Conservation (phyloP, 2,329 filamentous ascomycete genomes). For the Ceratocystis eucalypticola region DNA sequence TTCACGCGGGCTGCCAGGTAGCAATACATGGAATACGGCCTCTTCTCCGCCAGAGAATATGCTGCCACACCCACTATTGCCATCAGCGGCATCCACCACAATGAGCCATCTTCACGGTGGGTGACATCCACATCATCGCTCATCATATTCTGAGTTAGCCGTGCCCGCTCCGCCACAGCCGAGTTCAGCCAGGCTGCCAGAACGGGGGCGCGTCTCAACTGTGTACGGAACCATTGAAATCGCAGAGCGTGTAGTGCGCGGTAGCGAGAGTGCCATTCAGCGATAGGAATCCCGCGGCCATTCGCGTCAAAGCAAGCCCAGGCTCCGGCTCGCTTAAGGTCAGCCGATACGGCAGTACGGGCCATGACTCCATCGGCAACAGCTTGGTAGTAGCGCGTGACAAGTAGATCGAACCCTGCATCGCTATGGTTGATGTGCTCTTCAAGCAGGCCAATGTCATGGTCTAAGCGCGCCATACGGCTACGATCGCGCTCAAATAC, state of each 20-base stretch:
- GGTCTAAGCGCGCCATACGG: constrained; percentile 21
- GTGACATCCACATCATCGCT: background rate
- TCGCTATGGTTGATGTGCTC: constrained; percentile 21
- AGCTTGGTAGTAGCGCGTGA: constrained; percentile 22
- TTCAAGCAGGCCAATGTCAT: constrained; percentile 22
- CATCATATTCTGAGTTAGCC: background rate
- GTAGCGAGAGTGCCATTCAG: constrained; percentile 22
- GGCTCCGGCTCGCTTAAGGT: constrained; percentile 19
- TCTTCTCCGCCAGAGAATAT: background rate
- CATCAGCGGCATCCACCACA: constrained; percentile 14
- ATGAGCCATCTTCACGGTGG: background rate
- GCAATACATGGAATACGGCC: constrained; percentile 10
- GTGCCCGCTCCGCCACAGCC: background rate
- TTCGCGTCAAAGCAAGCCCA: constrained; percentile 7
- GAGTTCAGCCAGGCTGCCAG: constrained; percentile 1
- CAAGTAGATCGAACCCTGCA: constrained; percentile 21
- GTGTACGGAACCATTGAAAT: constrained; percentile 6
- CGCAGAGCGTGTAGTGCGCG: constrained; percentile 19
- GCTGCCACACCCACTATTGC: constrained; percentile 6
- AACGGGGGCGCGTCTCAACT: constrained; percentile 1
- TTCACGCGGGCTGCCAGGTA: constrained; percentile 11
- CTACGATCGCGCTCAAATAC: constrained; percentile 1
- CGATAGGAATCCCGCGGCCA: background rate
- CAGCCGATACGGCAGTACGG: background rate
- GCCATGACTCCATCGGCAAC: constrained; percentile 20